phyloP scores from a whole-genome alignment of 148 eudicot genomes.

The Cornus florida region DNA sequence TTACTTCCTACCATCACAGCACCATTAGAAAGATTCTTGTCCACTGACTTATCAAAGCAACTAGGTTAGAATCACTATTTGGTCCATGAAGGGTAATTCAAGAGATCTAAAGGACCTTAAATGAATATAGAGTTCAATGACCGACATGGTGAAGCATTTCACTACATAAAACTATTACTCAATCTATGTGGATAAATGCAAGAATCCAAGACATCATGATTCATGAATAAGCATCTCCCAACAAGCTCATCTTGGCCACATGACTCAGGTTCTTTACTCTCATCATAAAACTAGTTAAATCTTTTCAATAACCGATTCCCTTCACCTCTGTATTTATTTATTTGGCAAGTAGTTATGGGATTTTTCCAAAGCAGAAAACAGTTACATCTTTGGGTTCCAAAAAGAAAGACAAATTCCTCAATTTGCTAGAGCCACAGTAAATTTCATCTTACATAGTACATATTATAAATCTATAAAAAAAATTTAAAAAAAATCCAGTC shows the following conservation, averaged over 20 bases:
- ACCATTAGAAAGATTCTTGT: slow-evolving; percentile 22
- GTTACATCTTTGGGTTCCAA: not conserved
- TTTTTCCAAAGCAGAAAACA: not conserved
- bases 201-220: not conserved
- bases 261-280: not conserved
- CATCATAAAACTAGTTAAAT: not conserved
- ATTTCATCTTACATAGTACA: not conserved
- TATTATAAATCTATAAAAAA: no score
- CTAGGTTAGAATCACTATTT: not conserved
- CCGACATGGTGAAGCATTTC: not conserved
- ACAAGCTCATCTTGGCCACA: not conserved
- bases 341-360: no score
- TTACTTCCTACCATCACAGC: slow-evolving; percentile 73
- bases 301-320: not conserved
- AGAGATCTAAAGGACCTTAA: not conserved
- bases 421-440: not conserved
- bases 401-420: not conserved
- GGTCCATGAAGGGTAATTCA: not conserved
- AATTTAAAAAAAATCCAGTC: not conserved
- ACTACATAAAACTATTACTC: not conserved
- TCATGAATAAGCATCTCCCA: not conserved
- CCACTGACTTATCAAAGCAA: not conserved
- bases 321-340: not conserved
- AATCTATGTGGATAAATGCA: not conserved
- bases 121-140: not conserved